A percentile compares a stretch with the other conserved stretches of the same genome.
These are phyloP conservation scores for Iberis pinnata DNA, from an alignment of 345 rosid genomes.

Conservation along the genomic window DNA sequence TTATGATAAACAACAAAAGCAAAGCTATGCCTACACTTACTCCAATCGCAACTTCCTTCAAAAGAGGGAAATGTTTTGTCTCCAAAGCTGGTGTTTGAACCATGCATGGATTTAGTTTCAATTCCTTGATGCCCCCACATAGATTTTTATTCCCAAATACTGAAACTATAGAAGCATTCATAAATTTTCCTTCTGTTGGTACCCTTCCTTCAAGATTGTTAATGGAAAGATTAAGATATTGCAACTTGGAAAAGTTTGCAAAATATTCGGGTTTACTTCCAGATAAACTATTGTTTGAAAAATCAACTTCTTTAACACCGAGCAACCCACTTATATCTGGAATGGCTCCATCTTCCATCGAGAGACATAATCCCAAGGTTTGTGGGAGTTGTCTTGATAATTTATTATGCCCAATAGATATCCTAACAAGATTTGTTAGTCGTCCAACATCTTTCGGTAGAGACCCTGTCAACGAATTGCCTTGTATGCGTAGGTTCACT, in stretches of 20 bases:
- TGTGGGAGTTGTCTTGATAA: conserved; percentile 12
- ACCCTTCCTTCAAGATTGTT: conserved; percentile 25
- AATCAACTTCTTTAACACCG: conserved; percentile 5
- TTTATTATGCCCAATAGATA: neutral
- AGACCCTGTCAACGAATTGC: conserved; percentile 1
- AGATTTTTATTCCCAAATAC: conserved; percentile 21
- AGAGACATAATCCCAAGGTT: conserved; percentile 9
- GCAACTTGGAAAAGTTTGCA: neutral
- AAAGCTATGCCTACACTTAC: neutral
- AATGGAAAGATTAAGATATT: conserved; percentile 24
- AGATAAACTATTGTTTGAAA: conserved; percentile 9
- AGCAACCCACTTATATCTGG: conserved; percentile 6
- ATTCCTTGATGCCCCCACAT: conserved; percentile 23
- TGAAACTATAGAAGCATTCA: conserved; percentile 10
- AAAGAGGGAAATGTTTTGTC: neutral
- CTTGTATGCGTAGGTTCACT: neutral
- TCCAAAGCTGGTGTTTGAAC: neutral
- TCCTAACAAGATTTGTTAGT: neutral
- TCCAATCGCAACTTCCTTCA: conserved; percentile 7
- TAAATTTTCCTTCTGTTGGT: conserved; percentile 26
- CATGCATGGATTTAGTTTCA: conserved; percentile 20
- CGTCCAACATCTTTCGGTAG: conserved; percentile 16
- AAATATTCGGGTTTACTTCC: conserved; percentile 22
- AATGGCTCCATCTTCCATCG: conserved; percentile 15
- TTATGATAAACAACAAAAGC: neutral